Percentiles rank a stretch among this genome's conserved stretches.
Conservation (phyloP, 768 basidiomycete species). For the Russula abietina region DNA sequence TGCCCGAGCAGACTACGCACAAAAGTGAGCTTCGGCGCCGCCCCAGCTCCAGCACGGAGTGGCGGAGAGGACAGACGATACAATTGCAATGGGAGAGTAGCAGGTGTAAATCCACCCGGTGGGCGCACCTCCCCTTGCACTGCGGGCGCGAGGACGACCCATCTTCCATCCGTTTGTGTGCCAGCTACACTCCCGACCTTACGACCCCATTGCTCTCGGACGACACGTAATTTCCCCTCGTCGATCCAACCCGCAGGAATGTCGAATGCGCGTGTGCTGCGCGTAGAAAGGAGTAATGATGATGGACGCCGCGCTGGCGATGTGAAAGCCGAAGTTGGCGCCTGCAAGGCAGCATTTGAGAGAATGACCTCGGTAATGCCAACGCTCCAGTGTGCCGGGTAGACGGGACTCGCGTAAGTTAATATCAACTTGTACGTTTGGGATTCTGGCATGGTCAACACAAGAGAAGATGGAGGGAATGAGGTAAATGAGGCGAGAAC, state of each 20-base stretch:
- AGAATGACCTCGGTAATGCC: constrained; percentile 75
- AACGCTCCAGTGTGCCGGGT: constrained; percentile 74
- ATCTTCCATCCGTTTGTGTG: constrained; percentile 80
- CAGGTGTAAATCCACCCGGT: constrained; percentile 30
- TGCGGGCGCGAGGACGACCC: constrained; percentile 69
- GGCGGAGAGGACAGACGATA: constrained; percentile 66
- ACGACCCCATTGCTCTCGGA: constrained; percentile 75
- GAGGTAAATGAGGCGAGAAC: constrained; percentile 73
- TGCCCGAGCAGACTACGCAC: constrained; percentile 69
- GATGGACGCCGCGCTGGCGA: constrained; percentile 41
- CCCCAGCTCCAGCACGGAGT: constrained; percentile 39
- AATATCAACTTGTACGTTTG: constrained; percentile 65
- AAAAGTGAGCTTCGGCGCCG: constrained; percentile 61
- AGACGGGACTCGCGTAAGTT: constrained; percentile 70
- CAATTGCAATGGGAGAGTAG: constrained; percentile 52
- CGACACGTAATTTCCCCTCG: constrained; percentile 49
- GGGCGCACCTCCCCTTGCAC: constrained; percentile 17
- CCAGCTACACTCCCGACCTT: constrained; percentile 66
- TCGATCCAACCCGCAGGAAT: constrained; percentile 69
- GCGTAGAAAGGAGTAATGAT: constrained; percentile 42
- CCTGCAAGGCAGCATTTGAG: constrained; percentile 28
- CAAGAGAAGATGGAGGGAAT: constrained; percentile 72
- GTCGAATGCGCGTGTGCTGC: constrained; percentile 64
- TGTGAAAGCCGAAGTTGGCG: constrained; percentile 15
- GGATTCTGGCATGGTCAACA: constrained; percentile 58